These are phyloP conservation scores for Cercospora beticola DNA, from an alignment of 2,329 filamentous ascomycete species.

Conservation along the genomic window DNA sequence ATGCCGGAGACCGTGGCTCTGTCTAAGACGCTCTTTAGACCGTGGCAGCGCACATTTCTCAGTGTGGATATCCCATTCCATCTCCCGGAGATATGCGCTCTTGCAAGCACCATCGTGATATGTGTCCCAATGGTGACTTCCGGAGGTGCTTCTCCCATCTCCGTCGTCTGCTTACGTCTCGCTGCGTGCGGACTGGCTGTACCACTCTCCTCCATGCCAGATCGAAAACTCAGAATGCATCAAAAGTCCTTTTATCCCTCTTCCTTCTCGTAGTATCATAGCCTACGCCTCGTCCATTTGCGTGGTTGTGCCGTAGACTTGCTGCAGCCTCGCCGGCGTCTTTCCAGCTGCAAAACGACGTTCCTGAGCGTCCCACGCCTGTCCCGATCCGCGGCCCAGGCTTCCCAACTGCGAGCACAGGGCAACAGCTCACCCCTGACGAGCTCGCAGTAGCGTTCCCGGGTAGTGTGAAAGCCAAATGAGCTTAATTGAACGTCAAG, in stretches of 20 bases:
- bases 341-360: background rate
- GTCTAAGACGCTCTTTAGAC: no score
- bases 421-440: background rate
- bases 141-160: background rate
- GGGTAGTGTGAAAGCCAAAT: background rate
- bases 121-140: background rate
- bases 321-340: background rate
- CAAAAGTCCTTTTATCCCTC: background rate
- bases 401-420: slow-evolving; percentile 4
- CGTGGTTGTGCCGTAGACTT: background rate
- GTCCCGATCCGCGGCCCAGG: background rate
- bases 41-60: background rate
- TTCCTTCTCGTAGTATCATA: background rate
- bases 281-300: background rate
- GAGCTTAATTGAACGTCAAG: background rate
- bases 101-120: background rate
- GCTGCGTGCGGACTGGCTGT: background rate
- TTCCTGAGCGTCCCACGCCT: background rate
- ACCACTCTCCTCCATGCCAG: background rate
- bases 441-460: background rate
- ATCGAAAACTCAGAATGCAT: background rate
- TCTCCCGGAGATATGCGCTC: background rate
- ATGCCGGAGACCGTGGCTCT: background rate
- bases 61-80: background rate
- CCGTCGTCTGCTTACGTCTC: background rate